Base-by-base conservation (phyloP, 768 basidiomycete species). In the Xanthoconium purpureum region DNA sequence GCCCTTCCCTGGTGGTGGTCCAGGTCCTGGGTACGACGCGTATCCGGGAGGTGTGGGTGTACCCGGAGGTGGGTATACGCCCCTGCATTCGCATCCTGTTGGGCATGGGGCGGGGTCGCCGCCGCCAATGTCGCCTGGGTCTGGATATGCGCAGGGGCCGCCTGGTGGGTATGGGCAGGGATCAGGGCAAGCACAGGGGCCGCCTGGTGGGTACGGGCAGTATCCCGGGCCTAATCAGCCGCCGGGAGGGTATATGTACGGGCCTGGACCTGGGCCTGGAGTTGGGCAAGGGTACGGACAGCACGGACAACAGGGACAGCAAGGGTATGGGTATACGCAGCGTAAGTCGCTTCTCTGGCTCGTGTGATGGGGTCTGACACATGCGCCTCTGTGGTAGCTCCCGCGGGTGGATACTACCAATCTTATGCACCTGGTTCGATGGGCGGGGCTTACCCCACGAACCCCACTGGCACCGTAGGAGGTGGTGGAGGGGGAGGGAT, bases 311-410 rank as follows among this genome's bases (percentile, higher is more conserved):
- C 57, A 13, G 1, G 47, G 29, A 14, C 47, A 45, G 18, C 37
- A 20, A 18, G 56, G 50, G 1, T 40, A 63, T 43, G 59, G 63
- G 24, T 65, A 62, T 47, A 10, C 72, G 24, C 71, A 71, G 55
- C 71, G 80, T 80, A 67, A 61, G 74, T 73, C 52, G 29, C 54
- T 32, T 20, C 3, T 45, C 10, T 12, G 10, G 33, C n/a, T 29
- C 15, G 44, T 11, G 45, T 10, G 40, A 24, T 24, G 4, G 30
- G n/a, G 28, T 17, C 30, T 30, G 17, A 46, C 5, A 8, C 12
- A 12, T 12, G 30, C 5, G 17, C 12, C 3, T 12, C 33, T 35
- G 33, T 9, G 33, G 9, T 35, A 35, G 33, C 36, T 1, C 28
- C 50, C 15, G 5, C 50, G 39, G 50, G 24, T 24, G 24, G 32